Evolutionary conservation across 768 basidiomycete species (phyloP).

Genomic region (Auriscalpium orientale): DNA sequence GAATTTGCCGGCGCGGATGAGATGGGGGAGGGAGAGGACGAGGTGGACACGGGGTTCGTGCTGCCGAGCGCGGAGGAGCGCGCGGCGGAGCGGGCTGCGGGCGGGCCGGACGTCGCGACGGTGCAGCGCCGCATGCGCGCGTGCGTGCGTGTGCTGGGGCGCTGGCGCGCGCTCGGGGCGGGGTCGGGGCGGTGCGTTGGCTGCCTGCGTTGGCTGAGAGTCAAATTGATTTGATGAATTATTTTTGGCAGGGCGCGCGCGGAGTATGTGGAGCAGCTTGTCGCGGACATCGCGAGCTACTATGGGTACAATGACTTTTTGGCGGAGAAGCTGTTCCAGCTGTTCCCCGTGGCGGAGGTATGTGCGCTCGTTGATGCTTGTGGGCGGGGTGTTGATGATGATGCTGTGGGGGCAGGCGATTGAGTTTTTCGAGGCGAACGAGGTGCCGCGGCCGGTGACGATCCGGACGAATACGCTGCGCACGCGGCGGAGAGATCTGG

Average conservation of each 20-base stretch:
- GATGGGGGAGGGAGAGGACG: conserved; percentile 28
- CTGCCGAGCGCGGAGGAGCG: conserved; percentile 67
- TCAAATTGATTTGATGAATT: no score
- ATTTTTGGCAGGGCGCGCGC: conserved; percentile 61
- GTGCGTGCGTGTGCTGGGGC: conserved; percentile 63
- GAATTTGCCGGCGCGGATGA: conserved; percentile 37
- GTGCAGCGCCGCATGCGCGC: conserved; percentile 77
- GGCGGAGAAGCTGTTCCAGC: conserved; percentile 86
- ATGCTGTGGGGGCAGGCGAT: conserved; percentile 59
- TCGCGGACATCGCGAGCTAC: conserved; percentile 87
- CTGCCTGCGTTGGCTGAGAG: conserved; percentile 1
- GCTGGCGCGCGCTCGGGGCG: conserved; percentile 62
- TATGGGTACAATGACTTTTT: conserved; percentile 98
- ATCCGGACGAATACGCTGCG: conserved; percentile 96
- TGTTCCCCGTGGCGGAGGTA: conserved; percentile 91
- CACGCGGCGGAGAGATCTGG: conserved; percentile 88
- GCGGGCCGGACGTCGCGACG: conserved; percentile 64
- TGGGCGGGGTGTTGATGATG: neutral
- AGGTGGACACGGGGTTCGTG: conserved; percentile 41
- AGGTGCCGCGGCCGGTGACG: conserved; percentile 91
- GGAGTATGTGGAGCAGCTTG: conserved; percentile 83
- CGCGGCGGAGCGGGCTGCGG: conserved; percentile 61
- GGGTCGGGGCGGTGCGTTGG: conserved; percentile 49
- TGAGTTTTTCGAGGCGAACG: conserved; percentile 98
- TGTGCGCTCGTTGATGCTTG: conserved; percentile 13